phyloP scores from a whole-genome alignment of 2,329 filamentous ascomycete species.

The Colletotrichum chlorophyti region DNA sequence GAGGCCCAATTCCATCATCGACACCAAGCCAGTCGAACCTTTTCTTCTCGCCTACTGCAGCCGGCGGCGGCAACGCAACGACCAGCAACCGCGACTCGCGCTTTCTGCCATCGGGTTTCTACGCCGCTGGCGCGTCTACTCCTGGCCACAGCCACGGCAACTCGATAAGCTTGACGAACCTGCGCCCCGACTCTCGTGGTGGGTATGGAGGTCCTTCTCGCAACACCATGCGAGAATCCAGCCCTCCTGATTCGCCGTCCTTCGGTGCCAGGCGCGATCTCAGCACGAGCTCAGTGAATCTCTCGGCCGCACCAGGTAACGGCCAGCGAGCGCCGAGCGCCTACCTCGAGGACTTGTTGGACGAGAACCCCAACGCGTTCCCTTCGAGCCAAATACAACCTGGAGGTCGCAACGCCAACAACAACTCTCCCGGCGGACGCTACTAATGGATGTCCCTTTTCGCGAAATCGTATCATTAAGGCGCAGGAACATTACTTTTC shows the following conservation, averaged over 20 bases:
- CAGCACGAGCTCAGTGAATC: conserved; percentile 72
- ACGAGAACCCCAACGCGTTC: conserved; percentile 68
- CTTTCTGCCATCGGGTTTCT: conserved; percentile 93
- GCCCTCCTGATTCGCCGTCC: conserved; percentile 71
- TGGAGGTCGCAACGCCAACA: conserved; percentile 12
- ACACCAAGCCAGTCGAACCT: conserved; percentile 73
- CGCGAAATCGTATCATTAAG: background rate
- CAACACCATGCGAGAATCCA: conserved; percentile 52
- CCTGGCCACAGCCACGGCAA: conserved; percentile 52
- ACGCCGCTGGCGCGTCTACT: conserved; percentile 71
- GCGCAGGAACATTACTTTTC: background rate
- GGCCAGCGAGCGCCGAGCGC: conserved; percentile 83
- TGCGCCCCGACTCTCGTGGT: conserved; percentile 65
- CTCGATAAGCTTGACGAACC: conserved; percentile 66
- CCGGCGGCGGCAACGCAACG: conserved; percentile 63
- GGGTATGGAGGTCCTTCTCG: conserved; percentile 47
- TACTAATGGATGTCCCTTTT: background rate
- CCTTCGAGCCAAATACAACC: conserved; percentile 50
- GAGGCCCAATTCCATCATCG: conserved; percentile 58
- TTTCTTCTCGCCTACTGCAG: conserved; percentile 95
- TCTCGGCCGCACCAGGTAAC: conserved; percentile 61
- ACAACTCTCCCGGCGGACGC: conserved; percentile 11
- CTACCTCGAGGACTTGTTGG: conserved; percentile 88
- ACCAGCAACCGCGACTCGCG: conserved; percentile 66
- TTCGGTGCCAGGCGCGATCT: conserved; percentile 54